phyloP scores from a whole-genome alignment of 768 basidiomycete species.

The Tubosaeta sp. region DNA sequence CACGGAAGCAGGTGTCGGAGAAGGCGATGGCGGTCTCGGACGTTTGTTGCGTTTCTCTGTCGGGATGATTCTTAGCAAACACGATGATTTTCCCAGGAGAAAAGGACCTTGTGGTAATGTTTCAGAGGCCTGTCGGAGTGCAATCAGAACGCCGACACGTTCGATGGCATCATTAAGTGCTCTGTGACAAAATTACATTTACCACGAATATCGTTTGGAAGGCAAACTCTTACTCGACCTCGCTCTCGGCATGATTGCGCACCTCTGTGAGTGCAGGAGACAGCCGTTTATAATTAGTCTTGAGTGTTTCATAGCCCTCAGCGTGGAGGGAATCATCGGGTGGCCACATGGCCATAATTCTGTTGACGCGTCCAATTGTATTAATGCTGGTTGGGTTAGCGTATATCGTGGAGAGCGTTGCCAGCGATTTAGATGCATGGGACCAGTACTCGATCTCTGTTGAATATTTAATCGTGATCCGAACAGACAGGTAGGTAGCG shows the following conservation, averaged over 20 bases:
- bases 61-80: slow-evolving; percentile 1
- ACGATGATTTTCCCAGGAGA: neutral
- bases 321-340: slow-evolving; percentile 62
- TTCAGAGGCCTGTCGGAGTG: slow-evolving; percentile 69
- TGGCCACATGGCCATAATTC: slow-evolving; percentile 68
- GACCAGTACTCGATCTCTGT: slow-evolving; percentile 77
- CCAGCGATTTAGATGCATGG: slow-evolving; percentile 58
- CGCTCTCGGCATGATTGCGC: slow-evolving; percentile 51
- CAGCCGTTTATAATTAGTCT: slow-evolving; percentile 59
- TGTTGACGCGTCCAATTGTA: slow-evolving; percentile 68
- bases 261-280: slow-evolving; percentile 60
- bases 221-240: slow-evolving; percentile 50
- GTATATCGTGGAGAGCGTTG: slow-evolving; percentile 50
- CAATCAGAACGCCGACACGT: slow-evolving; percentile 63
- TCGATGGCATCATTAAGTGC: slow-evolving; percentile 72
- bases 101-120: slow-evolving; percentile 48
- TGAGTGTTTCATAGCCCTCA: slow-evolving; percentile 64
- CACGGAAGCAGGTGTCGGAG: slow-evolving; percentile 47
- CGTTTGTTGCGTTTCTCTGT: slow-evolving; percentile 77
- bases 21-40: slow-evolving; percentile 65
- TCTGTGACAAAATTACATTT: slow-evolving; percentile 35
- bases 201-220: neutral
- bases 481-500: slow-evolving; percentile 11
- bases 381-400: slow-evolving; percentile 47
- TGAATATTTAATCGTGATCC: neutral